Conservation (phyloP, 805 yeast genomes). For the Hanseniaspora nectarophila region DNA sequence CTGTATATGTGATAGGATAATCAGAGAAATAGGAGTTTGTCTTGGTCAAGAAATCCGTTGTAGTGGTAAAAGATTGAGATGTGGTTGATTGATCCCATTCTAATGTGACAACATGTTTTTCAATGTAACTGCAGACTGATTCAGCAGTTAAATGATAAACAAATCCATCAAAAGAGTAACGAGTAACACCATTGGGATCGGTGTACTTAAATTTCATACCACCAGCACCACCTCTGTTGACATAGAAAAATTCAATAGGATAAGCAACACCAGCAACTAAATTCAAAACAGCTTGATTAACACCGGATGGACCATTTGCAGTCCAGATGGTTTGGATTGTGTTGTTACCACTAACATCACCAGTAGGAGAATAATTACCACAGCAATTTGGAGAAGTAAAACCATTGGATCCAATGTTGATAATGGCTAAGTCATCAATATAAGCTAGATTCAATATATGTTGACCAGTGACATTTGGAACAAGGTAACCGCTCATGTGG, state of each 20-base stretch:
- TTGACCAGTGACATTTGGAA: slow-evolving; percentile 2
- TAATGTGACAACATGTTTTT: not conserved
- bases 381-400: not conserved
- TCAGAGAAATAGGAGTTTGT: not conserved
- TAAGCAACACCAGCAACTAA: slow-evolving; percentile 23
- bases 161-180: slow-evolving; percentile 1
- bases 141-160: not conserved
- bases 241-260: slow-evolving; percentile 24
- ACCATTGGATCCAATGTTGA: slow-evolving; percentile 4
- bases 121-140: not conserved
- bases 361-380: not conserved
- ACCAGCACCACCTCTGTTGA: slow-evolving; percentile 19
- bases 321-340: slow-evolving; percentile 6
- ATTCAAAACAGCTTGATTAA: slow-evolving; percentile 15
- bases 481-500: slow-evolving; percentile 2
- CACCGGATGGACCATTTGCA: not conserved
- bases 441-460: not conserved
- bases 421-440: slow-evolving; percentile 11
- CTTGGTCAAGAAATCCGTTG: not conserved
- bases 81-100: not conserved
- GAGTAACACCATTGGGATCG: slow-evolving; percentile 19
- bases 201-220: slow-evolving; percentile 17
- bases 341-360: not conserved
- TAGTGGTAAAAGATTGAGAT: not conserved
- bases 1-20: not conserved